Percentiles rank a stretch among this genome's conserved stretches.
Evolutionary conservation across 2,329 filamentous ascomycete genomes (phyloP).

Genomic region (Pezicula rhizophila): DNA sequence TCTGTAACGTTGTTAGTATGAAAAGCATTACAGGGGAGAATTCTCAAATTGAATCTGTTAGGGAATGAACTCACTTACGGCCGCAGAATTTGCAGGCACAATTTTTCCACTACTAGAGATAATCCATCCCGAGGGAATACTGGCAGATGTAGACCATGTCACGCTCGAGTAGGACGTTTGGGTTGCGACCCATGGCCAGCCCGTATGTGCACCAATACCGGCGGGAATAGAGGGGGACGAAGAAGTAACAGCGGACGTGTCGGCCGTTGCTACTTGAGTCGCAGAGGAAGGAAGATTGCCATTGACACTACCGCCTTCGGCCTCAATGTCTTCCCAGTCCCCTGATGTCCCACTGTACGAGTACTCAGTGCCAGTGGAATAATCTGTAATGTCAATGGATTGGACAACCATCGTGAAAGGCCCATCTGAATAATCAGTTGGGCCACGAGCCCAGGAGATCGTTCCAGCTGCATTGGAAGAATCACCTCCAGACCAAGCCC

Average conservation of each 20-base stretch:
- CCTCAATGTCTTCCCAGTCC: slow-evolving; percentile 73
- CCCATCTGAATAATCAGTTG: slow-evolving; percentile 74
- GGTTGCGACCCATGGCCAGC: slow-evolving; percentile 62
- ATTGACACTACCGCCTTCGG: slow-evolving; percentile 74
- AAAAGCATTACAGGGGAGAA: slow-evolving; percentile 13
- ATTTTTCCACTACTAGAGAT: slow-evolving; percentile 76
- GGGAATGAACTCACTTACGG: slow-evolving; percentile 51
- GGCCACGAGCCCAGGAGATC: slow-evolving; percentile 81
- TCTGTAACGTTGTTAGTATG: slow-evolving; percentile 26
- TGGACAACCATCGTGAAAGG: slow-evolving; percentile 84
- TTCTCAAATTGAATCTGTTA: slow-evolving; percentile 23
- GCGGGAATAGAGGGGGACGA: slow-evolving; percentile 62
- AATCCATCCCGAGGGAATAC: slow-evolving; percentile 74
- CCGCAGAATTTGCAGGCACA: slow-evolving; percentile 62
- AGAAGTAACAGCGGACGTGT: slow-evolving; percentile 47
- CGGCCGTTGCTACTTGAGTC: slow-evolving; percentile 24
- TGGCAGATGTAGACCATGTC: slow-evolving; percentile 32
- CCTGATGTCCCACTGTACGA: slow-evolving; percentile 74
- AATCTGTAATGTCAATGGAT: slow-evolving; percentile 74
- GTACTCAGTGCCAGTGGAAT: slow-evolving; percentile 86
- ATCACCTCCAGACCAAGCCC: slow-evolving; percentile 89
- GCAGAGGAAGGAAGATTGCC: slow-evolving; percentile 55
- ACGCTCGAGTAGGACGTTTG: slow-evolving; percentile 43
- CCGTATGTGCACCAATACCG: slow-evolving; percentile 57
- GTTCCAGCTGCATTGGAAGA: slow-evolving; percentile 69